phyloP scores from a whole-genome alignment of 1,284 basidiomycete genomes.

The Athelia psychrophila region DNA sequence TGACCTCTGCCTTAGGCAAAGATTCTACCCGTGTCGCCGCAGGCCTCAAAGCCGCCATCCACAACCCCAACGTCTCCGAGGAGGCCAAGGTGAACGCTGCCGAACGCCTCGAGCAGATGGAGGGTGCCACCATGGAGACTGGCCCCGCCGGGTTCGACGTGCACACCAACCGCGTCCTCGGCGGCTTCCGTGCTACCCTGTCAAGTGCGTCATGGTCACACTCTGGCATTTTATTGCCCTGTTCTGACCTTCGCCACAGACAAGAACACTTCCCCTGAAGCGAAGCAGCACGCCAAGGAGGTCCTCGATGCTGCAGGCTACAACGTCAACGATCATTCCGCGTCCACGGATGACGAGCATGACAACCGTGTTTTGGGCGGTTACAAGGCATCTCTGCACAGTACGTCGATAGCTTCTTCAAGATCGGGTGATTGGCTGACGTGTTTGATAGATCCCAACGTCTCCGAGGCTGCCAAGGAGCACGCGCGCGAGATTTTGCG shows the following conservation, averaged over 20 bases:
- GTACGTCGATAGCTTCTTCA: slow-evolving; percentile 6
- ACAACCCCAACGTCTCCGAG: slow-evolving; percentile 38
- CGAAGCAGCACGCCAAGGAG: slow-evolving; percentile 1
- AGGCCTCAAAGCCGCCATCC: slow-evolving; percentile 25
- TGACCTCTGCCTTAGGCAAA: slow-evolving; percentile 2
- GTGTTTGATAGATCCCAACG: background rate
- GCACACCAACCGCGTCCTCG: slow-evolving; percentile 3
- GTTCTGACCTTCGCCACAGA: background rate
- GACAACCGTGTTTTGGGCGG: slow-evolving; percentile 3
- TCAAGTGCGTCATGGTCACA: slow-evolving; percentile 1
- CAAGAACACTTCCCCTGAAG: background rate
- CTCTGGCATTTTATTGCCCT: background rate
- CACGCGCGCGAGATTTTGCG: slow-evolving; percentile 2
- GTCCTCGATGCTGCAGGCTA: slow-evolving; percentile 3
- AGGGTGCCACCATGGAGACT: slow-evolving; percentile 9
- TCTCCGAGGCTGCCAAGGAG: background rate
- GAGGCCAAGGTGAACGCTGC: slow-evolving; percentile 41
- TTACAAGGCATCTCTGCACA: slow-evolving; percentile 12
- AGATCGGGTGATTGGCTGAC: background rate
- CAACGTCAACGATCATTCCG: background rate
- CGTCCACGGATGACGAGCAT: slow-evolving; percentile 1
- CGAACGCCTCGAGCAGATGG: slow-evolving; percentile 30
- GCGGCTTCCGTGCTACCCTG: slow-evolving; percentile 5
- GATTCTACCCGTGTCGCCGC: slow-evolving; percentile 22
- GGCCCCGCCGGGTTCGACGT: background rate